phyloP scores from a whole-genome alignment of 2,329 filamentous ascomycete genomes.

The Trichoderma hamatum region DNA sequence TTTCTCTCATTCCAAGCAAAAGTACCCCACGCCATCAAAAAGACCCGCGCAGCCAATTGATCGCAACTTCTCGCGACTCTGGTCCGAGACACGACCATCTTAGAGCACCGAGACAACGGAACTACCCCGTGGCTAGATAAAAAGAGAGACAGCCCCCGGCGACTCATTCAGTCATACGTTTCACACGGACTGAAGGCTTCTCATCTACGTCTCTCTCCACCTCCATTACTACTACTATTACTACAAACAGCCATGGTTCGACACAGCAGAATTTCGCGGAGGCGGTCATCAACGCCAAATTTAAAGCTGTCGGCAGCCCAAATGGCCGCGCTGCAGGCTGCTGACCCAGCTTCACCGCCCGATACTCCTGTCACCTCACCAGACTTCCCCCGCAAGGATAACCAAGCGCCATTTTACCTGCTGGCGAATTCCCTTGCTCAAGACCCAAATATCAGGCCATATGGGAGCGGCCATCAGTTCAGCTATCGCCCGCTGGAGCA shows the following conservation, averaged over 20 bases:
- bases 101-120: conserved; percentile 23
- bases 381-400: conserved; percentile 41
- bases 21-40: conserved; percentile 22
- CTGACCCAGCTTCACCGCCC: conserved; percentile 52
- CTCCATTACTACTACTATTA: background rate
- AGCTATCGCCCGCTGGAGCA: conserved; percentile 46
- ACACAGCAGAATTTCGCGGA: conserved; percentile 37
- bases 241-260: conserved; percentile 24
- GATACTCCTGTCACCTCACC: conserved; percentile 50
- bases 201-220: background rate
- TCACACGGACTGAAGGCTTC: conserved; percentile 14
- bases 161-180: conserved; percentile 27
- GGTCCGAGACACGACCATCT: conserved; percentile 25
- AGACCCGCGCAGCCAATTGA: conserved; percentile 25
- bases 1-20: conserved; percentile 23
- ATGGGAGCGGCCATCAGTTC: conserved; percentile 48
- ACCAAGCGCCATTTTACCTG: conserved; percentile 40
- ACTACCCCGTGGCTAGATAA: conserved; percentile 24
- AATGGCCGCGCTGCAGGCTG: conserved; percentile 32
- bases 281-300: conserved; percentile 48
- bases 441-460: conserved; percentile 48
- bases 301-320: conserved; percentile 42
- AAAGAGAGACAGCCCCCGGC: conserved; percentile 24
- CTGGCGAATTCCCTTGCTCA: conserved; percentile 38
- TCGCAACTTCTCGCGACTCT: conserved; percentile 21